Conservation (phyloP, 306 rosid species). For the Lathyrus aphaca region DNA sequence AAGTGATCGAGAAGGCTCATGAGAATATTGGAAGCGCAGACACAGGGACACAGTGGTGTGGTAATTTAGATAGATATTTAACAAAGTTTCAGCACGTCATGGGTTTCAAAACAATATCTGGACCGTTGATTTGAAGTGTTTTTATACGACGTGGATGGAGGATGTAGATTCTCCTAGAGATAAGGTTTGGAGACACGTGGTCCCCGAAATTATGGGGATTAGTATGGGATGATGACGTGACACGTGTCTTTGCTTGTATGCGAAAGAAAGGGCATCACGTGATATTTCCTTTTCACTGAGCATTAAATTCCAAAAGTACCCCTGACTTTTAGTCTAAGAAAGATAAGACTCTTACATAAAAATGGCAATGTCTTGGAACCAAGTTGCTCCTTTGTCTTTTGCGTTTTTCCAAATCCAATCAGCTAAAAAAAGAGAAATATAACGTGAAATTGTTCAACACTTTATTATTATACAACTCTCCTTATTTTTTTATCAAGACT, state of each 20-base stretch:
- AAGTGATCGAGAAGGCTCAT: conserved; percentile 94
- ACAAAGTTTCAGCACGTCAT: conserved; percentile 46
- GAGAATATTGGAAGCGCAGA: not conserved
- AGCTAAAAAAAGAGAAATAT: too few species aligned
- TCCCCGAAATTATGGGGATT: conserved; percentile 41
- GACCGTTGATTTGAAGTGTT: conserved; percentile 39
- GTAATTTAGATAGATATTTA: conserved; percentile 47
- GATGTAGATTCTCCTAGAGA: conserved; percentile 55
- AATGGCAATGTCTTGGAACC: not conserved
- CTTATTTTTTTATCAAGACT: too few species aligned
- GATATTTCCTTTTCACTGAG: conserved; percentile 15
- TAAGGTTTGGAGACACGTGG: conserved; percentile 59
- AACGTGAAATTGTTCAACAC: too few species aligned
- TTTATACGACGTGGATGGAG: conserved; percentile 46
- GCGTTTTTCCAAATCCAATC: too few species aligned
- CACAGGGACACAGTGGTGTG: not conserved
- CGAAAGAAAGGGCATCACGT: conserved; percentile 41
- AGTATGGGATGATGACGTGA: not conserved
- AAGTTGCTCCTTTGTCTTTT: not conserved
- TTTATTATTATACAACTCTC: too few species aligned
- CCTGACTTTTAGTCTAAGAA: conserved; percentile 9
- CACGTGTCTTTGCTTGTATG: conserved; percentile 38
- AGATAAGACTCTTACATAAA: not conserved
- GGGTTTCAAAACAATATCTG: not conserved
- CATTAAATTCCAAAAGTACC: conserved; percentile 3